These are phyloP conservation scores for Flueggea neowawraea DNA, from an alignment of 441 rosid species.

Conservation along the genomic window DNA sequence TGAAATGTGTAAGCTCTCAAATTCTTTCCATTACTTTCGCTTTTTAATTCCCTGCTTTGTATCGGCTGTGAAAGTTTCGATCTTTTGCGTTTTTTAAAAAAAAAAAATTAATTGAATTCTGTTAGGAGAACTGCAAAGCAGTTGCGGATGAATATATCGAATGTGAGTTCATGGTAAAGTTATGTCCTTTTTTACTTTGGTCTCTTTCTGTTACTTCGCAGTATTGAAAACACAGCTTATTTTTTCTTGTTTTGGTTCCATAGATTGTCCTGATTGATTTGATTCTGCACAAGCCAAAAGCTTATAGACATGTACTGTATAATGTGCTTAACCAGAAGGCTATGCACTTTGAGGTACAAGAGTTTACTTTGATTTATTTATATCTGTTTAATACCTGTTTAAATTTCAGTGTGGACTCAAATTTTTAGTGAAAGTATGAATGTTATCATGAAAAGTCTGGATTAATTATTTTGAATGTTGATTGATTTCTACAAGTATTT, in stretches of 20 bases:
- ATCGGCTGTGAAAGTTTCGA: not conserved
- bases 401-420: not conserved
- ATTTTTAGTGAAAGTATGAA: no score
- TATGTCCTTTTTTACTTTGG: not conserved
- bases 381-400: not conserved
- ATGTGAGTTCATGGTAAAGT: slow-evolving; percentile 73
- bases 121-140: slow-evolving; percentile 65
- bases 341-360: slow-evolving; percentile 44
- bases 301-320: slow-evolving; percentile 71
- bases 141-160: slow-evolving; percentile 78
- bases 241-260: not conserved
- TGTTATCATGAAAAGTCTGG: no score
- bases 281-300: slow-evolving; percentile 75
- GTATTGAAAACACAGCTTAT: not conserved
- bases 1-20: slow-evolving; percentile 61
- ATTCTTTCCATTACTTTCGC: not conserved
- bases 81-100: no score
- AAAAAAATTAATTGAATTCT: no score
- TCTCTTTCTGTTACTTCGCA: slow-evolving; percentile 1
- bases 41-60: not conserved
- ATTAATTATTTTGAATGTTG: no score
- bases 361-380: not conserved
- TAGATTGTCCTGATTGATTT: slow-evolving; percentile 84
- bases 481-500: no score
- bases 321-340: slow-evolving; percentile 54